Evolutionary conservation across 2,329 filamentous ascomycete genomes (phyloP), one percentile per base, ranked within the genome.

Genomic region (Penicillium sp.): DNA sequence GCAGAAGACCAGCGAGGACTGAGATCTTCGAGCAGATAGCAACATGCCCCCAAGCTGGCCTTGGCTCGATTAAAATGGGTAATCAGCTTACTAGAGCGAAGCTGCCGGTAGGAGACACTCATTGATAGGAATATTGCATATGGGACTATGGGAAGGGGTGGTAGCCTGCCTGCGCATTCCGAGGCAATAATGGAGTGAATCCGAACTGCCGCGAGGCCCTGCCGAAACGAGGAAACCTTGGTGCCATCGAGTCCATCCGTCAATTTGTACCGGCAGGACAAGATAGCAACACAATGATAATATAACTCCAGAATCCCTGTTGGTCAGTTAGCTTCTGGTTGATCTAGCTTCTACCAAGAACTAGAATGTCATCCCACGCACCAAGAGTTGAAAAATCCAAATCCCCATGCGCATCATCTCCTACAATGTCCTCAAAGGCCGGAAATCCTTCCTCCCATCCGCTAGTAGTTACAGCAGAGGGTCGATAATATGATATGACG

Each of bases 211-310:
- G 81, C 81, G 4, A 83, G 75, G 29, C 78, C 79, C 63, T 83
- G 82, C 14, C 82, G 79, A 15, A 81, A 75, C 46, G 80, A 80
- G 1, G 81, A 83, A 4, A 78, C 70, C 5, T 77, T 79, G 3
- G 77, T 77, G 31, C 77, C 75, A 42, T 81, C 77, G 14, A 73
- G 76, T 29, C 49, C 53, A 37, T 70, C 63, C n/a, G 60, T 56
- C 20, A 61, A 37, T 43, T 63, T 65, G 40, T 79, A 79, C 41
- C 82, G 80, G 66, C 82, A 81, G 3, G 82, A 83, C 2, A 83
- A 72, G 62, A 85, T 83, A 33, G 80, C 81, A 49, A 83, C 80
- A 22, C 79, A 77, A 61, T 84, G 79, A 55, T 85, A 84, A 65
- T 80, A 83, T 2, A 85, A 67, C 54, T 84, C 82, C 7, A 85